phyloP scores from a whole-genome alignment of 2,329 filamentous ascomycete genomes.

The Dendrostoma leiphaemia region DNA sequence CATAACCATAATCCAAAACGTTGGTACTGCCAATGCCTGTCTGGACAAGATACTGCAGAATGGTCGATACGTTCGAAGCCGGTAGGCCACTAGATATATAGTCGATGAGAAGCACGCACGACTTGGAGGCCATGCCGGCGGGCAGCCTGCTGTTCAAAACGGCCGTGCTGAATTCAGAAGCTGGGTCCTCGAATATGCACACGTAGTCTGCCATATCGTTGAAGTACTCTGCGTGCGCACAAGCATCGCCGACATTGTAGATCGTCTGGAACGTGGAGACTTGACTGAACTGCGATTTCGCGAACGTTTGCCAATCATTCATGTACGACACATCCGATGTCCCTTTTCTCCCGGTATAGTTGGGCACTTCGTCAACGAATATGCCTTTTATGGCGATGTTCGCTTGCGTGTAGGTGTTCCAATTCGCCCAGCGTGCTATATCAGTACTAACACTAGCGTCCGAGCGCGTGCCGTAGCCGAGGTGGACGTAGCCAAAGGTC shows the following conservation, averaged over 20 bases:
- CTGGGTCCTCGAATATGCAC: slow-evolving; percentile 2
- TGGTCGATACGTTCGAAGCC: not conserved
- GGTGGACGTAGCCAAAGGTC: slow-evolving; percentile 5
- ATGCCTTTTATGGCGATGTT: slow-evolving; percentile 12
- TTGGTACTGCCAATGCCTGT: not conserved
- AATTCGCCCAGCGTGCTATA: slow-evolving; percentile 3
- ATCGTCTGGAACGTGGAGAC: not conserved
- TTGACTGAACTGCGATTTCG: not conserved
- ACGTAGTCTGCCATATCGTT: slow-evolving; percentile 4
- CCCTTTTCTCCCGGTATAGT: slow-evolving; percentile 17
- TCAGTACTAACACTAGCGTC: not conserved
- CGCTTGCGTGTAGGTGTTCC: slow-evolving; percentile 4
- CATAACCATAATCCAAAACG: not conserved
- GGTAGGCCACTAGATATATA: not conserved
- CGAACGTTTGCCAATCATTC: not conserved
- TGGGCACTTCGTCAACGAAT: slow-evolving; percentile 18
- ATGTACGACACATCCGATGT: slow-evolving; percentile 1
- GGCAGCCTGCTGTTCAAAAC: not conserved
- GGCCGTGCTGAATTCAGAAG: not conserved
- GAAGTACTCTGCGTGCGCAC: slow-evolving; percentile 6
- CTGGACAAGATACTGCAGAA: not conserved
- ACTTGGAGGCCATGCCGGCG: not conserved
- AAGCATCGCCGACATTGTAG: slow-evolving; percentile 4
- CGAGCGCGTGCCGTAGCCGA: not conserved
- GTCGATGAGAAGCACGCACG: slow-evolving; percentile 3